phyloP scores from a whole-genome alignment of 129 eudicot genomes.

The Cynara cardunculus region DNA sequence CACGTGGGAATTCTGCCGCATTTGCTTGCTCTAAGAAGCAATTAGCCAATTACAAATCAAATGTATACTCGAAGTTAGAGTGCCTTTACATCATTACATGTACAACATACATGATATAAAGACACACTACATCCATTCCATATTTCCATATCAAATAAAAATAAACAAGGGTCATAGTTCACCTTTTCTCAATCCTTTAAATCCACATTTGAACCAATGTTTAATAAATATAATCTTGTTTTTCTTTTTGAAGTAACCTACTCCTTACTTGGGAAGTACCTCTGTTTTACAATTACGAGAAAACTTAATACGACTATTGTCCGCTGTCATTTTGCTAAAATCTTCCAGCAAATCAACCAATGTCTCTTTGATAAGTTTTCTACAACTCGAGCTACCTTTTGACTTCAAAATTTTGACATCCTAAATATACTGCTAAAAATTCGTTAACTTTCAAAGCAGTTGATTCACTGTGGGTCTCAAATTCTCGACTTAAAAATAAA shows the following conservation, averaged over 20 bases:
- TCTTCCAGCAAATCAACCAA: slow-evolving; percentile 5
- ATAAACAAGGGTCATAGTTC: background rate
- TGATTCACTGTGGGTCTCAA: too few species aligned
- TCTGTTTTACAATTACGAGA: background rate
- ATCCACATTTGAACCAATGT: background rate
- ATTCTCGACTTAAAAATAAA: too few species aligned
- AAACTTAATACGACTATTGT: background rate
- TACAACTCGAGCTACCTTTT: background rate
- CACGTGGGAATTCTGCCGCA: slow-evolving; percentile 74
- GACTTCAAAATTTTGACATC: background rate
- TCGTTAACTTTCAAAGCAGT: background rate
- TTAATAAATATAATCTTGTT: background rate
- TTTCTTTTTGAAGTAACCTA: too few species aligned
- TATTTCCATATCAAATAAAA: background rate
- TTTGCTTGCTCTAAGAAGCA: slow-evolving; percentile 51
- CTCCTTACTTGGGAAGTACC: background rate
- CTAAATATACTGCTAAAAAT: background rate
- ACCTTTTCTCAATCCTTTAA: background rate
- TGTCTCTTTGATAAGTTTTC: background rate
- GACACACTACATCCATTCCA: background rate
- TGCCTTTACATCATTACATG: background rate
- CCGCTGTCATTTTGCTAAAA: background rate
- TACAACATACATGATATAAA: background rate
- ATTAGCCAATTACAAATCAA: slow-evolving; percentile 1
- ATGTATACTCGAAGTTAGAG: background rate